Evolutionary conservation across 2,329 filamentous ascomycete genomes (phyloP).

Genomic region (Blumeria hordei): DNA sequence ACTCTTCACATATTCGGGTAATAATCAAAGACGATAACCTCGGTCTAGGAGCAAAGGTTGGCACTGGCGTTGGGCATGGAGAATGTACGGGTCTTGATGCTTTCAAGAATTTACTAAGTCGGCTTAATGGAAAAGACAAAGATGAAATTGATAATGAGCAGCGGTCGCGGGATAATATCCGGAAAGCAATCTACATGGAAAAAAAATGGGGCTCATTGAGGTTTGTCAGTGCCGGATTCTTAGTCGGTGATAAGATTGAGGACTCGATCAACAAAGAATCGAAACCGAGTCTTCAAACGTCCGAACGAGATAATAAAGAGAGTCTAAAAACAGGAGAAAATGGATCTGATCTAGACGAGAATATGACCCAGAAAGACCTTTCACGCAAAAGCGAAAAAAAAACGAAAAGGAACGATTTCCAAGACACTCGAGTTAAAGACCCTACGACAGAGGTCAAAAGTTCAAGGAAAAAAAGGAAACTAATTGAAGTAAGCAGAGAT

Average conservation of each 20-base stretch:
- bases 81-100: slow-evolving; percentile 67
- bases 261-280: slow-evolving; percentile 19
- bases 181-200: slow-evolving; percentile 49
- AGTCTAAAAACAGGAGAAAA: slow-evolving; percentile 14
- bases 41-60: slow-evolving; percentile 62
- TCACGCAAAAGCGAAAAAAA: slow-evolving; percentile 11
- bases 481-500: not conserved
- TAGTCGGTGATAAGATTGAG: slow-evolving; percentile 31
- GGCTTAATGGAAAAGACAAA: slow-evolving; percentile 71
- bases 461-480: slow-evolving; percentile 11
- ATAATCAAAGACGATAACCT: slow-evolving; percentile 75
- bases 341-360: not conserved
- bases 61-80: slow-evolving; percentile 37
- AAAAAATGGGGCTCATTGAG: slow-evolving; percentile 57
- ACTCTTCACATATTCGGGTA: slow-evolving; percentile 65
- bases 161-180: slow-evolving; percentile 40
- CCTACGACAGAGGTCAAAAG: slow-evolving; percentile 7
- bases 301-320: slow-evolving; percentile 5
- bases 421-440: slow-evolving; percentile 9
- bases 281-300: slow-evolving; percentile 6
- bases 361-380: not conserved
- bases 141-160: slow-evolving; percentile 47
- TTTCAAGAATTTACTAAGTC: slow-evolving; percentile 64
- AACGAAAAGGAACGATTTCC: slow-evolving; percentile 13
- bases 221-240: slow-evolving; percentile 68